A percentile compares a stretch with the other conserved stretches of the same genome.
These are phyloP conservation scores for Samsoniella hepiali DNA, from an alignment of 2,329 filamentous ascomycete species.

Conservation along the genomic window DNA sequence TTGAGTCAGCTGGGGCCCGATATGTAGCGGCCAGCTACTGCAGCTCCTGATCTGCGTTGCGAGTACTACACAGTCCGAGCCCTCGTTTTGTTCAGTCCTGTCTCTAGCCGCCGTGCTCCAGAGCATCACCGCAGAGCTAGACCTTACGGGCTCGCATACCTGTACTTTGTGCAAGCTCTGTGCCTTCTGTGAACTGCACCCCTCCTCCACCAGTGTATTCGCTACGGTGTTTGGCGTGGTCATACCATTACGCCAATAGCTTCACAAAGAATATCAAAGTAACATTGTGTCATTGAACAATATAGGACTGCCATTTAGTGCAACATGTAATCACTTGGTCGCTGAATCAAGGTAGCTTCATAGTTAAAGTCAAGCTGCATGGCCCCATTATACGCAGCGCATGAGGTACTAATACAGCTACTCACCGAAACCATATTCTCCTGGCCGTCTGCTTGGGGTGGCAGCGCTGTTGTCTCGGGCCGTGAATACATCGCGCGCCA, in stretches of 20 bases:
- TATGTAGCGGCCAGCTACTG: not conserved
- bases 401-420: not conserved
- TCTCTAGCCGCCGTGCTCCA: not conserved
- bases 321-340: not conserved
- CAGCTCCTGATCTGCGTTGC: not conserved
- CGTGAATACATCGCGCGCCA: not conserved
- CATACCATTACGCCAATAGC: not conserved
- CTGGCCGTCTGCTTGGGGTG: not conserved
- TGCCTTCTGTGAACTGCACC: not conserved
- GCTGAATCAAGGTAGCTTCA: no score
- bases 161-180: not conserved
- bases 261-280: not conserved
- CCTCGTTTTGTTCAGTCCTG: not conserved
- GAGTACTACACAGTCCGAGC: not conserved
- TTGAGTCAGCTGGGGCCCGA: not conserved
- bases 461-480: not conserved
- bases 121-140: not conserved
- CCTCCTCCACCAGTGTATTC: not conserved
- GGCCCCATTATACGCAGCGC: no score
- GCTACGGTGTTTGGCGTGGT: not conserved
- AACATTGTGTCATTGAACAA: not conserved
- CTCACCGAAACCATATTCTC: not conserved
- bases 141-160: not conserved
- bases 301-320: no score
- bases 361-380: not conserved